phyloP scores from a whole-genome alignment of 2,329 filamentous ascomycete genomes.

The Nectriaceae sp. region DNA sequence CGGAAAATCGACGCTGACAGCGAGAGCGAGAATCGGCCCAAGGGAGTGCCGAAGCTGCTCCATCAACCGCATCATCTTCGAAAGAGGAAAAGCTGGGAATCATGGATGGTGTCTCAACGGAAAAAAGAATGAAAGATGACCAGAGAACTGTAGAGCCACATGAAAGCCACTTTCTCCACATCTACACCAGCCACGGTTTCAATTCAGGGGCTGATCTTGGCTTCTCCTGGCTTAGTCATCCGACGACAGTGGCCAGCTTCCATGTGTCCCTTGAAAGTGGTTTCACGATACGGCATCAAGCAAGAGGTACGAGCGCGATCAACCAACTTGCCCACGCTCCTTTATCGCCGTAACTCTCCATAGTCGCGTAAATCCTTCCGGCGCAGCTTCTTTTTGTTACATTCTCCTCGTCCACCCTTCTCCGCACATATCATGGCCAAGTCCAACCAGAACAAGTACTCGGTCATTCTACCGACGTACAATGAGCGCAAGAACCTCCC shows the following conservation, averaged over 20 bases:
- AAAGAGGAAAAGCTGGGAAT: background rate
- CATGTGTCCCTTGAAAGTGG: constrained; percentile 29
- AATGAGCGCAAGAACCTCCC: constrained; percentile 97
- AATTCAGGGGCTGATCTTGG: constrained; percentile 19
- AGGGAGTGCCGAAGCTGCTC: constrained; percentile 16
- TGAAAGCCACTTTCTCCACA: background rate
- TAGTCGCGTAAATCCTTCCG: background rate
- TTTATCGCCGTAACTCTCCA: constrained; percentile 19
- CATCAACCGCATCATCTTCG: constrained; percentile 5
- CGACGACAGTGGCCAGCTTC: constrained; percentile 4
- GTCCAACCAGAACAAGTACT: constrained; percentile 73
- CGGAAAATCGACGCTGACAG: no score
- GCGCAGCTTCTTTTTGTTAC: no score
- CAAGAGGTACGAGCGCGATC: constrained; percentile 22
- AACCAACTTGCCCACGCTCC: constrained; percentile 26
- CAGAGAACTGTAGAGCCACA: background rate
- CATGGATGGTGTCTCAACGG: background rate
- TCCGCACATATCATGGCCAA: constrained; percentile 49
- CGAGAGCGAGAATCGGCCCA: no score
- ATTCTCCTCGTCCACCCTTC: background rate
- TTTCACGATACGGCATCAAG: constrained; percentile 20
- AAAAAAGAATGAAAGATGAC: background rate
- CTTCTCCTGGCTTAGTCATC: constrained; percentile 18
- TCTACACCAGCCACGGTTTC: background rate
- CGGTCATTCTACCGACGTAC: constrained; percentile 96